Conservation (phyloP, 345 rosid genomes). For the Rhodamnia rubescens region DNA sequence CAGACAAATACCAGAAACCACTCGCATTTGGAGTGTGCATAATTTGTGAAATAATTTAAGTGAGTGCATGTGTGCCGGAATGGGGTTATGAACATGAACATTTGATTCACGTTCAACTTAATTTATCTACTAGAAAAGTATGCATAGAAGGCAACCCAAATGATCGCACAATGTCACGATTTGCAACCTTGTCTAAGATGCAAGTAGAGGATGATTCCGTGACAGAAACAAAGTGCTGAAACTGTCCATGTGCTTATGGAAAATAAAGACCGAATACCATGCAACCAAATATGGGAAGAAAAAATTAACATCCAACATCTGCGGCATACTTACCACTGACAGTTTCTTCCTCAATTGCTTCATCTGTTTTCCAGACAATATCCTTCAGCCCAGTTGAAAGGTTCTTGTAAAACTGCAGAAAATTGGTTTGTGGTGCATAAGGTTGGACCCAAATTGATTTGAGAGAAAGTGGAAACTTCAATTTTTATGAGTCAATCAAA, state of each 20-base stretch:
- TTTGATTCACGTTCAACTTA: neutral
- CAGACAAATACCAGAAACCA: neutral
- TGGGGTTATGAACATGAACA: neutral
- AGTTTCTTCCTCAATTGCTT: constrained; percentile 41
- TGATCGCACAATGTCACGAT: neutral
- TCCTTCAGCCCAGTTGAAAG: constrained; percentile 86
- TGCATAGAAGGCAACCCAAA: neutral
- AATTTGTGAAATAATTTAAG: neutral
- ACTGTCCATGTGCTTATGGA: neutral
- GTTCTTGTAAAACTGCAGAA: constrained; percentile 69
- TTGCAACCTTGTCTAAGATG: neutral
- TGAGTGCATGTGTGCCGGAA: neutral
- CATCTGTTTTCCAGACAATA: constrained; percentile 80
- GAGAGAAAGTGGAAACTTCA: neutral
- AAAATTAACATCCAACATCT: neutral
- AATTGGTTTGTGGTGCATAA: neutral
- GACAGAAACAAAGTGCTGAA: neutral
- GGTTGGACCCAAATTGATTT: neutral
- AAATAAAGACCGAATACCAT: neutral
- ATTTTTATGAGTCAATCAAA: neutral
- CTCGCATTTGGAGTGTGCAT: neutral
- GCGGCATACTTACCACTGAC: neutral
- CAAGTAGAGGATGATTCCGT: neutral
- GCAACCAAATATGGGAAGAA: neutral
- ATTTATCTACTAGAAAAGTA: neutral